phyloP scores from a whole-genome alignment of 306 rosid genomes.

The Coriaria nepalensis region DNA sequence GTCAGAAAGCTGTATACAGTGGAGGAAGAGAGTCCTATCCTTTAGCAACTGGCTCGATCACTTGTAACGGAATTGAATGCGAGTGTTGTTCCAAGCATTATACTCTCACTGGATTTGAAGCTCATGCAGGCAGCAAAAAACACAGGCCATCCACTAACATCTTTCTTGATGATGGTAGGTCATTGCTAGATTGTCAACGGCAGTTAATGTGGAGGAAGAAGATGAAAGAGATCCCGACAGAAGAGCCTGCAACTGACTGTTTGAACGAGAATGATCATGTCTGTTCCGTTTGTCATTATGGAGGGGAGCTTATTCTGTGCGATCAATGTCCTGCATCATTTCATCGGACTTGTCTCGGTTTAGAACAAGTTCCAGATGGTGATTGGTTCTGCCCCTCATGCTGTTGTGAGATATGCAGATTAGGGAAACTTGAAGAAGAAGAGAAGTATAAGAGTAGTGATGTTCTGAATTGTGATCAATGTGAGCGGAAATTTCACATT shows the following conservation, averaged over 20 bases:
- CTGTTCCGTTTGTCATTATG: conserved; percentile 37
- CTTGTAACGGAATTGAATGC: conserved; percentile 34
- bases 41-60: conserved; percentile 22
- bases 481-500: conserved; percentile 32
- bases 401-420: conserved; percentile 34
- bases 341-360: conserved; percentile 33
- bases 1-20: conserved; percentile 19
- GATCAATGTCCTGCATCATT: conserved; percentile 49
- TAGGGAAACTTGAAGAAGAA: conserved; percentile 5
- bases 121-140: conserved; percentile 39
- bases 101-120: conserved; percentile 34
- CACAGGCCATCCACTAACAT: conserved; percentile 49
- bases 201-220: conserved; percentile 1
- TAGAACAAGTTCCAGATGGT: conserved; percentile 22
- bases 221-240: neutral
- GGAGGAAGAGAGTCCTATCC: conserved; percentile 3
- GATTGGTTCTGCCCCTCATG: conserved; percentile 67
- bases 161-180: conserved; percentile 45
- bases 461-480: conserved; percentile 33
- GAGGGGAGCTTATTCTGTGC: conserved; percentile 46
- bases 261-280: conserved; percentile 17
- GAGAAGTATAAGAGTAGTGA: neutral
- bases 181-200: conserved; percentile 31
- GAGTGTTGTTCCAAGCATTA: conserved; percentile 36
- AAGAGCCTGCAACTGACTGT: neutral